phyloP scores from a whole-genome alignment of 2,329 filamentous ascomycete species.

The Stachybotrys echinatus region DNA sequence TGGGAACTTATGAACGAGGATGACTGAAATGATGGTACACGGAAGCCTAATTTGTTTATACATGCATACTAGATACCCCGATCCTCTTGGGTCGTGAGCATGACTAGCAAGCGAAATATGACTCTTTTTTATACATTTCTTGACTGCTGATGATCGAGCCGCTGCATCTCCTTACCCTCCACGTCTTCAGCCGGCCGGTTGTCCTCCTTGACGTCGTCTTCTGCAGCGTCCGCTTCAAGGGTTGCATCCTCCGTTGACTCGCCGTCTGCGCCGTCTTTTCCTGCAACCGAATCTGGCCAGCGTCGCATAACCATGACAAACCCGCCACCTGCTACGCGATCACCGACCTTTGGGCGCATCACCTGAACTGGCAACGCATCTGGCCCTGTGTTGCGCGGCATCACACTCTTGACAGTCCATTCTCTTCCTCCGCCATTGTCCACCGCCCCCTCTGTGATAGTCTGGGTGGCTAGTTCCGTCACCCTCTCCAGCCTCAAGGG shows the following conservation, averaged over 20 bases:
- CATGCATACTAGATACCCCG: slow-evolving; percentile 25
- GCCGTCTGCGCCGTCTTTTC: background rate
- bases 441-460: slow-evolving; percentile 33
- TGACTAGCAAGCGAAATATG: slow-evolving; percentile 23
- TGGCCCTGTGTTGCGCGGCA: slow-evolving; percentile 17
- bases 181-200: slow-evolving; percentile 1
- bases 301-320: slow-evolving; percentile 33
- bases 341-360: slow-evolving; percentile 36
- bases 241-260: no score
- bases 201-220: slow-evolving; percentile 6
- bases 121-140: slow-evolving; percentile 11
- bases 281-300: background rate
- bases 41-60: slow-evolving; percentile 5
- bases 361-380: slow-evolving; percentile 25
- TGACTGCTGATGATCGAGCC: background rate
- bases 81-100: slow-evolving; percentile 17
- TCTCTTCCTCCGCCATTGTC: slow-evolving; percentile 47
- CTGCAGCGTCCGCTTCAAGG: slow-evolving; percentile 4
- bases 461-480: slow-evolving; percentile 48
- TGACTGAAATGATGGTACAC: slow-evolving; percentile 10
- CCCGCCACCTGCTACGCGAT: slow-evolving; percentile 32
- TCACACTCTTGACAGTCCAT: slow-evolving; percentile 57
- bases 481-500: slow-evolving; percentile 52
- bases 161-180: background rate
- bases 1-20: background rate